phyloP scores from a whole-genome alignment of 2,329 filamentous ascomycete species.

The Cyanodermella asteris region DNA sequence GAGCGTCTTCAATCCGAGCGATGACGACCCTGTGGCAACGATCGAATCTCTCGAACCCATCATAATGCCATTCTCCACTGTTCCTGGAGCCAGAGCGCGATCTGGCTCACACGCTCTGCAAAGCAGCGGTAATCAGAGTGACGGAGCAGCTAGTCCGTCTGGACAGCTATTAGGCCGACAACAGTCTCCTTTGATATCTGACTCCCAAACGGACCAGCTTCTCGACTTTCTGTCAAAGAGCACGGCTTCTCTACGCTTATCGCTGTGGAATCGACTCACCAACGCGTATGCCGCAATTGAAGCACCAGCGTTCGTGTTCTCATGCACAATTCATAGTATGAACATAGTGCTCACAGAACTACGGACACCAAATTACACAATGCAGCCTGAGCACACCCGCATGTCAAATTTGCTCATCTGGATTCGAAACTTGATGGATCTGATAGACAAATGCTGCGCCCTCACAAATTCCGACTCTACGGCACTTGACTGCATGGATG shows the following conservation, averaged over 20 bases:
- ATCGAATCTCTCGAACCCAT: conserved; percentile 89
- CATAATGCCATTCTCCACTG: conserved; percentile 20
- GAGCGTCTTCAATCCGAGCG: conserved; percentile 65
- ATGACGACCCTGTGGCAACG: conserved; percentile 57
- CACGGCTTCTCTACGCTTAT: conserved; percentile 61
- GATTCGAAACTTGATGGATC: conserved; percentile 57
- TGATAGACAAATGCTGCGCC: conserved; percentile 49
- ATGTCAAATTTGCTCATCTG: conserved; percentile 50
- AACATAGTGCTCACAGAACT: conserved; percentile 59
- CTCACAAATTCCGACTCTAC: conserved; percentile 43
- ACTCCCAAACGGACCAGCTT: conserved; percentile 45
- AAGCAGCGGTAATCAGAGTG: too few relatives aligned
- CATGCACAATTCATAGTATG: conserved; percentile 66
- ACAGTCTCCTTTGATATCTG: too few relatives aligned
- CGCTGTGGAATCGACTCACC: conserved; percentile 76
- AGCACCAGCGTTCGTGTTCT: conserved; percentile 72
- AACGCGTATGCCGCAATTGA: conserved; percentile 72
- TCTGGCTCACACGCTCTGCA: too few relatives aligned
- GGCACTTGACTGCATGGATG: conserved; percentile 68
- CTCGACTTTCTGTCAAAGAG: conserved; percentile 67
- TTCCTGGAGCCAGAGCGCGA: too few relatives aligned
- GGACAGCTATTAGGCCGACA: too few relatives aligned
- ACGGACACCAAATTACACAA: conserved; percentile 33
- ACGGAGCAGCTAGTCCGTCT: too few relatives aligned
- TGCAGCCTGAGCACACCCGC: conserved; percentile 39